Base-by-base conservation (phyloP, 179 eudicot species). In the Sideroxylon spinosum region DNA sequence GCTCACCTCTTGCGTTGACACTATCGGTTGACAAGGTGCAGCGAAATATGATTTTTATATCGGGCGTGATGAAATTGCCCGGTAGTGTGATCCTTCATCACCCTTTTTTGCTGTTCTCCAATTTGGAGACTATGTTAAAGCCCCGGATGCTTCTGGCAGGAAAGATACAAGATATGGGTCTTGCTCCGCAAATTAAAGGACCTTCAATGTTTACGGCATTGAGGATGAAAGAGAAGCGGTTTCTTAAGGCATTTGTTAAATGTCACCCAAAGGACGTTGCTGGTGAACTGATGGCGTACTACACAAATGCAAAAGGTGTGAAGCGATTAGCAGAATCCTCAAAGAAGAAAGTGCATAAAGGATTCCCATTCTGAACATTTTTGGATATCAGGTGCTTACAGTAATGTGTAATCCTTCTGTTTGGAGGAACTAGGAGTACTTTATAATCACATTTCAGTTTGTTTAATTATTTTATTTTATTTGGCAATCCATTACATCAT, bases 1-100 rank as follows among this genome's bases (percentile, higher is more conserved):
- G 90, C 7, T 85, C 86, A 67, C 96, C 98, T 7, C 68, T 86
- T 37, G 0, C 87, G 48, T 76, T 94, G 82, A 87, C 91, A 1
- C 76, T 90, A 14, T 92, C 97, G 1, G 72, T 85, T 29, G 94
- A 92, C 62, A 94, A 92, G 79, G 83, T 92, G 77, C 93, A 90
- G 83, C 85, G 98, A 74, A 86, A 90, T 82, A 90, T 92, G 98
- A 90, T 89, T 53, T 94, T 85, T 68, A 29, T 88, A 62, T 57
- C 89, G 71, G 93, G 89, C 37, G 86, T 84, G 25, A 84, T 94
- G 92, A 91, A 85, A 84, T 78, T 84, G n/a, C 84, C 95, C 0
- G 88, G 91, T 2, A 81, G 32, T 19, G 59, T 77, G 52, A 85
- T 89, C 10, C 74, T 86, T 74, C 37, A 13, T 9, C 66, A 86